Percentiles rank a stretch among this genome's conserved stretches.
phyloP scores from a whole-genome alignment of 2,329 filamentous ascomycete species.

The Coniochaeta ligniaria region DNA sequence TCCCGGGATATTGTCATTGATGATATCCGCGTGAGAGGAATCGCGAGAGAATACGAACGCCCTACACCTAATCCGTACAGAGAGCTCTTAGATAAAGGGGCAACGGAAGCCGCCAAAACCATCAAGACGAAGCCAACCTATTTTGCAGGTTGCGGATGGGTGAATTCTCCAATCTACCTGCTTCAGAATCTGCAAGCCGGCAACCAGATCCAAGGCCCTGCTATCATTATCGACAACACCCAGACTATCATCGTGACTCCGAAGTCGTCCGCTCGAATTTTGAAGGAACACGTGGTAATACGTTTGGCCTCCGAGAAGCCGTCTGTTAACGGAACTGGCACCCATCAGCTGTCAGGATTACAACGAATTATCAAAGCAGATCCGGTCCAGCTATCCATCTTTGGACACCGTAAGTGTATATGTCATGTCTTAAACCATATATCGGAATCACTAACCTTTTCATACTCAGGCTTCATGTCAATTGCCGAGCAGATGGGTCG shows the following conservation, averaged over 20 bases:
- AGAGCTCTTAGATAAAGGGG: neutral
- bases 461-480: constrained; percentile 50
- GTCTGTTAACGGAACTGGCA: neutral
- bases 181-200: constrained; percentile 55
- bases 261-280: constrained; percentile 38
- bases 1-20: constrained; percentile 8
- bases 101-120: neutral
- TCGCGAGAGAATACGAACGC: neutral
- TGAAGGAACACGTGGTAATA: constrained; percentile 36
- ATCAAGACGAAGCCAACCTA: constrained; percentile 5
- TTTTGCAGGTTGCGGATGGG: constrained; percentile 8
- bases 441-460: neutral
- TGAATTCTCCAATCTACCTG: constrained; percentile 59
- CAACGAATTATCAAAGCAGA: constrained; percentile 29
- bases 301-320: constrained; percentile 10
- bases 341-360: neutral
- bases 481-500: constrained; percentile 79
- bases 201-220: constrained; percentile 55
- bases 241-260: constrained; percentile 65
- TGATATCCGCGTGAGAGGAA: constrained; percentile 11
- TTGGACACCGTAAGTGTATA: constrained; percentile 50
- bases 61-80: neutral
- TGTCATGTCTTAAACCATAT: neutral
- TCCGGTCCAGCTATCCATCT: constrained; percentile 67
- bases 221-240: no score